phyloP scores from a whole-genome alignment of 345 rosid species.

The Erucastrum elatum region DNA sequence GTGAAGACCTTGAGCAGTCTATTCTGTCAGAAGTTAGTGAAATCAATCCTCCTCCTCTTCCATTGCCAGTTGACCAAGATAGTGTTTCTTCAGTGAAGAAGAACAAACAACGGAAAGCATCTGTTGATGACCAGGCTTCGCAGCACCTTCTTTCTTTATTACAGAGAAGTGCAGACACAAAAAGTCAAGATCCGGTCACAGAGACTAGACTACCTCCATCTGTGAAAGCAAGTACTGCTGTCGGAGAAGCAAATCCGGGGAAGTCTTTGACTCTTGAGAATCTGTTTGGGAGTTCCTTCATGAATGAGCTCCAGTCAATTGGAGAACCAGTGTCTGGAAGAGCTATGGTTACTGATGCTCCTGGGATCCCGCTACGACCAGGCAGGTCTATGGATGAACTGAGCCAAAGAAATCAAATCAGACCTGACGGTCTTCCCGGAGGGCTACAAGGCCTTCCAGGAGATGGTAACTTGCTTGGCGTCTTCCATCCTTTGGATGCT shows the following conservation, averaged over 20 bases:
- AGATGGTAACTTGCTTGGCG: conserved; percentile 42
- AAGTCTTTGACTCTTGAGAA: conserved; percentile 84
- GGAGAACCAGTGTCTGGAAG: conserved; percentile 59
- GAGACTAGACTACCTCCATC: conserved; percentile 41
- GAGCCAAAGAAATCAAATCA: conserved; percentile 46
- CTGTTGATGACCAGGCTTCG: conserved; percentile 65
- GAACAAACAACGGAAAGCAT: conserved; percentile 48
- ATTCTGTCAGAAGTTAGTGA: conserved; percentile 69
- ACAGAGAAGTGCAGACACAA: conserved; percentile 53
- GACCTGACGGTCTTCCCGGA: conserved; percentile 51
- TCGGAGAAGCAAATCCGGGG: conserved; percentile 45
- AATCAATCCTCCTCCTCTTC: conserved; percentile 44
- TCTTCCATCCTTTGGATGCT: conserved; percentile 56
- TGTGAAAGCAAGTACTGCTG: conserved; percentile 31
- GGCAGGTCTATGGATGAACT: conserved; percentile 41
- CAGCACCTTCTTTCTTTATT: conserved; percentile 86
- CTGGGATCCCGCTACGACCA: conserved; percentile 39
- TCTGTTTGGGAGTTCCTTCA: conserved; percentile 92
- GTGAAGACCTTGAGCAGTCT: conserved; percentile 97
- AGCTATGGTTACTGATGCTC: conserved; percentile 47
- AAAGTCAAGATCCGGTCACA: conserved; percentile 35
- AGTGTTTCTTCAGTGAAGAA: conserved; percentile 39
- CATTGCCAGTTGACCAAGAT: conserved; percentile 38
- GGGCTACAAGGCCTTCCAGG: conserved; percentile 47
- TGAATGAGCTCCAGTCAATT: conserved; percentile 83